Evolutionary conservation across 495 filamentous ascomycete species (phyloP), one percentile per base, ranked within the genome.

Genomic region (Apodospora peruviana): DNA sequence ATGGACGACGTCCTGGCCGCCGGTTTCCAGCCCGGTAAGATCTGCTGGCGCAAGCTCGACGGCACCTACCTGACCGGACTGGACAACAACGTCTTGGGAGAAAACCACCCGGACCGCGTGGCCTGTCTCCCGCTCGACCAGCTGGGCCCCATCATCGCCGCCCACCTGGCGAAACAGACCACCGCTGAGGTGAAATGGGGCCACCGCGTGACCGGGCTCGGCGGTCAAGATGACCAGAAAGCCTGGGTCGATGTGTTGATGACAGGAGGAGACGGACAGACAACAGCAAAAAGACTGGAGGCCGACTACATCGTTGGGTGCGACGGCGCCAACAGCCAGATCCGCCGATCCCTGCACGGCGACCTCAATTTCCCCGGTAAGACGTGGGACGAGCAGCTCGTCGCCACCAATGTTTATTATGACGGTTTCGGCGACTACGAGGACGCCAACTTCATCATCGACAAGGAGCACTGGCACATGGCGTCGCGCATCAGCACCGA

Each of bases 281-380:
- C n/a, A 39, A 36, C 21, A 16, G 43, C n/a, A n/a, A 51, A 55
- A 0, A 56, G 47, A 4, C 65, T 41, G 72, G 77, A 82, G 39
- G 55, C 36, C 56, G 82, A 78, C 50, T 56, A 83, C 8, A 52
- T 80, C 20, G 80, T 81, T 0, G 55, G 55, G 0, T 82, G 79
- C 52, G 80, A 85, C 59, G 80, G 80, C 11, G 81, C 79, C 1
- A 76, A 69, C 39, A 82, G 78, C 49, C 66, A 66, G 5, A 71
- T 83, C 10, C 65, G 80, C 21, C 70, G 67, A 47, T 67, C 70
- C 1, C 50, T 85, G 14, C 83, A 82, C 57, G 80, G 80, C 5
- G 70, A 77, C 12, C 5, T 45, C 5, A 64, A 74, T 23, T 83
- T 75, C 53, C 76, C 77, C 0, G 79, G 79, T 0, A 70, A 77